These are phyloP conservation scores for Albatrellus ellisii DNA, from an alignment of 768 basidiomycete genomes.

Conservation along the genomic window DNA sequence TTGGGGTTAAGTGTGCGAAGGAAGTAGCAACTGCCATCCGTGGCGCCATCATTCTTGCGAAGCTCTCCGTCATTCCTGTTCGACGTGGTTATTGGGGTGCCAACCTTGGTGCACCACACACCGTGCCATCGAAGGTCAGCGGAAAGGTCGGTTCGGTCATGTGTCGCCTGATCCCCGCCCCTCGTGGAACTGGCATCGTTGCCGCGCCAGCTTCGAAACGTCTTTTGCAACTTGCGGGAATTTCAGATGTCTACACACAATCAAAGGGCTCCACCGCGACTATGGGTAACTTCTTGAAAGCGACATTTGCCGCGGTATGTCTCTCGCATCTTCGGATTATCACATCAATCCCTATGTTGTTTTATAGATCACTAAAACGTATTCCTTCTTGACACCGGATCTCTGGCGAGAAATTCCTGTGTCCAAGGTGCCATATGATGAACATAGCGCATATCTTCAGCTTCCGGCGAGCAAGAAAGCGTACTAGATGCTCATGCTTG, in stretches of 20 bases:
- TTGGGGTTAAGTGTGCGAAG: conserved; percentile 99
- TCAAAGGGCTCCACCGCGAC: conserved; percentile 98
- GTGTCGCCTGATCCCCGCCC: conserved; percentile 97
- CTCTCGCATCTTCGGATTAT: not conserved
- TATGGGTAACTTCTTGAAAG: conserved; percentile 98
- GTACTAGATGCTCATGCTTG: conserved; percentile 33
- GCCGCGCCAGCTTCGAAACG: conserved; percentile 97
- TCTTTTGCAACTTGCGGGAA: conserved; percentile 92
- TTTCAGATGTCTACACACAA: conserved; percentile 96
- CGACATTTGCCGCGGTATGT: conserved; percentile 83
- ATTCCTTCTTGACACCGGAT: conserved; percentile 96
- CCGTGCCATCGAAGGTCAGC: conserved; percentile 95
- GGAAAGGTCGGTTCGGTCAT: conserved; percentile 99
- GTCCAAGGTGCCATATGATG: conserved; percentile 86
- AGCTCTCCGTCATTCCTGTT: conserved; percentile 95
- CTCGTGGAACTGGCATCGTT: conserved; percentile 98
- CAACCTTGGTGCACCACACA: conserved; percentile 97
- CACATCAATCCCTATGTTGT: not conserved
- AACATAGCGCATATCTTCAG: conserved; percentile 87
- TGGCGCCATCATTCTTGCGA: conserved; percentile 98
- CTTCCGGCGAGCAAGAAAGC: conserved; percentile 67
- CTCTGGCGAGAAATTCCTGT: conserved; percentile 92
- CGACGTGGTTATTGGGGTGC: conserved; percentile 99
- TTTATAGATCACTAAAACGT: conserved; percentile 87
- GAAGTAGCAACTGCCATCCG: conserved; percentile 99